Evolutionary conservation across 805 yeast species (phyloP), one percentile per base, ranked within the genome.

Genomic region (Starmerella roubikii): DNA sequence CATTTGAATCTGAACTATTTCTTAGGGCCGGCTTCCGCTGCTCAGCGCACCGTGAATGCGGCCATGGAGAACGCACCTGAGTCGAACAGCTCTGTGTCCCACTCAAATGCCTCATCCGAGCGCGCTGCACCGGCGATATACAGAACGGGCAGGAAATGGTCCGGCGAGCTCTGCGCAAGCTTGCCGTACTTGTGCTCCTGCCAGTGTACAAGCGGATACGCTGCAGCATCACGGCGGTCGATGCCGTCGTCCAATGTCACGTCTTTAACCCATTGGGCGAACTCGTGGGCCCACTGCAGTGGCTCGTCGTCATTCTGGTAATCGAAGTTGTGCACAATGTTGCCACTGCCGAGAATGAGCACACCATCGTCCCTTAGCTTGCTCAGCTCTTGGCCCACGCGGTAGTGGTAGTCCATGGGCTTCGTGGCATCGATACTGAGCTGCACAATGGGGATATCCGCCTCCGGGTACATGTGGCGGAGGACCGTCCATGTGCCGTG

Each of bases 111-210:
- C 36, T 47, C 50, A 27, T 34, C 34, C 24, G 34, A 29, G 20
- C 32, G 27, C 11, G 46, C 45, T 6, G 48, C 35, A 30, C 53
- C 53, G 35, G 48, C 28, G 3, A 44, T 36, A 22, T 43, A 48
- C 26, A 49, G 40, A 16, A 42, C 13, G 3, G 52, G 54, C 29
- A 41, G 45, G 39, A 78, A 74, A 55, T 79, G 91, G 47, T 79
- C 88, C 34, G 74, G 61, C 0, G 81, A 72, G 13, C 85, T 86
- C 55, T 79, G 86, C 0, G 84, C 76, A 23, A 53, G 50, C 8
- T 26, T 23, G 27, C 49, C 51, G n/a, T 33, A 28, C 27, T 35
- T 38, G 35, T 48, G 53, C 34, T 34, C 13, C 36, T 39, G 35
- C 50, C 51, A 49, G 18, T 42, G 37, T 17, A 44, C 43, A 2